Percentiles rank a stretch among this genome's conserved stretches.
These are phyloP conservation scores for Cladorrhinum samala DNA, from an alignment of 495 filamentous ascomycete species.

Conservation along the genomic window DNA sequence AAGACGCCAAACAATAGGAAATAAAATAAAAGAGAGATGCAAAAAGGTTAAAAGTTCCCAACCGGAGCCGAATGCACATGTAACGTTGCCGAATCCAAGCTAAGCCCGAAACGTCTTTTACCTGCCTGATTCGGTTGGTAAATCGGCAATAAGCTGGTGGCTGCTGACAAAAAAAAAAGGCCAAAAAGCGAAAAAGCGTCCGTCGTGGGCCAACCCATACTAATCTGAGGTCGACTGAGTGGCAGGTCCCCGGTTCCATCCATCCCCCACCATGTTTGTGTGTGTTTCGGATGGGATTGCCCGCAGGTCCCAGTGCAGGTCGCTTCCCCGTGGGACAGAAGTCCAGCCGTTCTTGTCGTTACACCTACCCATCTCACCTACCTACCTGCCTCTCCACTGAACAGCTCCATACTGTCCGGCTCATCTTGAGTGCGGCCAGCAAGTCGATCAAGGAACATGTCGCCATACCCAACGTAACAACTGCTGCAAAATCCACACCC, in stretches of 20 bases:
- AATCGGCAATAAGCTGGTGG: not conserved
- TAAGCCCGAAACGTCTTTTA: constrained; percentile 1
- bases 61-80: constrained; percentile 7
- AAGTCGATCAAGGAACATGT: constrained; percentile 8
- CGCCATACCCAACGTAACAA: constrained; percentile 22
- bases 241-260: not conserved
- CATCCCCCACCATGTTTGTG: not conserved
- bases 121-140: constrained; percentile 14
- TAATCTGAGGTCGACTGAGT: constrained; percentile 1
- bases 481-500: constrained; percentile 2
- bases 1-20: not conserved
- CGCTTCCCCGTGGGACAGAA: too few species aligned
- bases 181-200: too few species aligned
- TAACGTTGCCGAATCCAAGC: constrained; percentile 24
- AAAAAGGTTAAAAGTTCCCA: not conserved
- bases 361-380: not conserved
- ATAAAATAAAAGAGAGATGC: not conserved
- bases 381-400: not conserved
- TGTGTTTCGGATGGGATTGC: too few species aligned
- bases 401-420: too few species aligned
- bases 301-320: too few species aligned
- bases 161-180: too few species aligned
- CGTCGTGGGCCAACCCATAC: not conserved
- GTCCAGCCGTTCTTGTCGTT: too few species aligned
- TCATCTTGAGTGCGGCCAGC: too few species aligned